Evolutionary conservation across 2,329 filamentous ascomycete species (phyloP), one percentile per base, ranked within the genome.

Genomic region (Colletotrichum viniferum): DNA sequence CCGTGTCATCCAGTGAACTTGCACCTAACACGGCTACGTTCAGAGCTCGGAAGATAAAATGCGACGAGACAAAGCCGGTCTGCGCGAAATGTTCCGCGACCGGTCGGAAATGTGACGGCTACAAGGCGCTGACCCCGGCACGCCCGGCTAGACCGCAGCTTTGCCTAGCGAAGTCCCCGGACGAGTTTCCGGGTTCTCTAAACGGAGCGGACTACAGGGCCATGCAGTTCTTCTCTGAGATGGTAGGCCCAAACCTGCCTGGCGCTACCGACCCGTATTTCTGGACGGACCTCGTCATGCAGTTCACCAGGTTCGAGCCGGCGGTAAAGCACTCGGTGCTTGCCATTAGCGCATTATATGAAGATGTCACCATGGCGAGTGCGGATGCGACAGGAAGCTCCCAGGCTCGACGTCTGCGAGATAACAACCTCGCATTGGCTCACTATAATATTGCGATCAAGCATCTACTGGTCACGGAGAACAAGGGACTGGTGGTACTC

Each of bases 41-140:
- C 71, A 90, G 88, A 80, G 85, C 88, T 55, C 87, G 89, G 66
- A 88, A 88, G 71, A 86, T 91, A 64, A 91, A 91, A 80, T 91
- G 90, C 79, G 89, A 90, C 76, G 89, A 91, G 81, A 82, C 81
- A 13, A 90, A 88, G 71, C 90, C 90, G 1, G 82, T 80, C 55
- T 92, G 90, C 78, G 81, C 85, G 48, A 86, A 88, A 74, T 92
- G 90, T 78, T 85, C 86, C 30, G 88, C 86, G 69, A 91, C 89
- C 4, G 89, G 90, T n/a, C 86, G 90, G 64, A 86, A 85, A 77
- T 92, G 90, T 78, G 89, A 91, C 78, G 90, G 90, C 75, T 91
- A 92, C 74, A 21, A 24, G 18, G 62, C 30, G 43, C 80, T 81
- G 14, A 52, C 10, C 43, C 78, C 83, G 36, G 36, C 36, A 38